Base-by-base conservation (phyloP, 345 rosid species). In the Combretum micranthum region DNA sequence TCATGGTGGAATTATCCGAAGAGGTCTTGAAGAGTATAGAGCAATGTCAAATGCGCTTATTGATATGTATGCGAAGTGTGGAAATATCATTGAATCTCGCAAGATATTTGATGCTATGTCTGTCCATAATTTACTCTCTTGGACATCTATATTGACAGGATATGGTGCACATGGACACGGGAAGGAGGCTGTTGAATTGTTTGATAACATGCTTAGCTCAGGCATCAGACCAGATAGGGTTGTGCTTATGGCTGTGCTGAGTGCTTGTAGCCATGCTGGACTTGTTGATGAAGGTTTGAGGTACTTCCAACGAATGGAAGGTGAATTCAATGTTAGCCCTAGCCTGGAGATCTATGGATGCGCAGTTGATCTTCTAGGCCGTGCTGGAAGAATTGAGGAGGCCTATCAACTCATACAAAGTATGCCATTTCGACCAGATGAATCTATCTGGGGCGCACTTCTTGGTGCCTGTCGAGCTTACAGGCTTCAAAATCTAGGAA, bases 61-160 rank as follows among this genome's bases (percentile, higher is more conserved):
- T 23, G 96, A 87, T 67, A 89, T 93, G 96, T 83, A 93, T 64
- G 93, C 94, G 48, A 89, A 89, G 75, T 89, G 99, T 42, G 98
- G 98, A 25, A 77, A 69, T 67, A 69, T 89, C 61, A 62, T 64
- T 4, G 82, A 79, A 61, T 75, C 98, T 0, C 53, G 56, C 43
- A 81, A 75, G 64, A 68, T 84, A 44, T 92, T 89, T 60, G 63
- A 46, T 20, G 80, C 80, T 50, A 76, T 82, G 70, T 32, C 60
- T 19, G 62, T 65, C 52, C 81, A 68, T 59, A 64, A 80, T 74
- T 69, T 92, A 59, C 83, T 93, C 11, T 86, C 91, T 48, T 93
- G 99, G 97, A 86, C 99, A 20, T 86, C 97, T 45, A 92, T 92
- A 93, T 83, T 92, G 94, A 77, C 85, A 60, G 99, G 96, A 50